Evolutionary conservation across 495 filamentous ascomycete genomes (phyloP).

Genomic region (Cairneyella variabilis): DNA sequence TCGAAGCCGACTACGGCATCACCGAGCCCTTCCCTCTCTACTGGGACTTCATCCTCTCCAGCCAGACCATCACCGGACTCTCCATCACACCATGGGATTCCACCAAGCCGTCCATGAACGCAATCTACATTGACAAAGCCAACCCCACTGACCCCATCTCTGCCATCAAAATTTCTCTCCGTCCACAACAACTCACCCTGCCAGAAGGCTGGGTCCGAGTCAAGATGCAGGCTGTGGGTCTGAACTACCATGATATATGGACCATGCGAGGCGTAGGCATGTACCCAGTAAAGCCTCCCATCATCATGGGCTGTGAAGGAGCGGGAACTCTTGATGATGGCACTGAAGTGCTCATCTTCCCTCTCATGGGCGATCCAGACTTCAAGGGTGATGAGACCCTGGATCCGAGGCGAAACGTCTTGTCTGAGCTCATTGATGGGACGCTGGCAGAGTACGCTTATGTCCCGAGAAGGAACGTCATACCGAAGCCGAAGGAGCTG

Average conservation of each 20-base stretch:
- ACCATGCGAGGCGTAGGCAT: slow-evolving; percentile 21
- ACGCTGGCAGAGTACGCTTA: slow-evolving; percentile 28
- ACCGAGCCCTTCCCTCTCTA: slow-evolving; percentile 24
- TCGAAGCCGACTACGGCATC: slow-evolving; percentile 20
- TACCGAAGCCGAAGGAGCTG: slow-evolving; percentile 9
- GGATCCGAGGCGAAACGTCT: slow-evolving; percentile 28
- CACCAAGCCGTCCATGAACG: slow-evolving; percentile 22
- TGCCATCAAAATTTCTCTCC: slow-evolving; percentile 16
- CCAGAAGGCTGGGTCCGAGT: slow-evolving; percentile 24
- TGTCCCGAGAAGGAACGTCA: slow-evolving; percentile 5
- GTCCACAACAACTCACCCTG: slow-evolving; percentile 13
- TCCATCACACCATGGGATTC: slow-evolving; percentile 15
- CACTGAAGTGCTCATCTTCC: slow-evolving; percentile 13
- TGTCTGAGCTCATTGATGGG: slow-evolving; percentile 24
- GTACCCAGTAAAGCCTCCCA: slow-evolving; percentile 19
- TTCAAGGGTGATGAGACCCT: slow-evolving; percentile 27
- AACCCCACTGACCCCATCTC: slow-evolving; percentile 23
- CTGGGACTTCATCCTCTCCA: slow-evolving; percentile 21
- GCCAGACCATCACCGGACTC: slow-evolving; percentile 17
- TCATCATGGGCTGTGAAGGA: slow-evolving; percentile 28
- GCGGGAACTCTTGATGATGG: slow-evolving; percentile 27
- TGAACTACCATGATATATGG: slow-evolving; percentile 28
- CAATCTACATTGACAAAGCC: slow-evolving; percentile 18
- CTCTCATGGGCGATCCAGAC: slow-evolving; percentile 23
- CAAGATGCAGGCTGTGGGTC: slow-evolving; percentile 23